These are phyloP conservation scores for Stephania yunnanensis DNA, from an alignment of 164 flowering plant genomes.

Conservation along the genomic window DNA sequence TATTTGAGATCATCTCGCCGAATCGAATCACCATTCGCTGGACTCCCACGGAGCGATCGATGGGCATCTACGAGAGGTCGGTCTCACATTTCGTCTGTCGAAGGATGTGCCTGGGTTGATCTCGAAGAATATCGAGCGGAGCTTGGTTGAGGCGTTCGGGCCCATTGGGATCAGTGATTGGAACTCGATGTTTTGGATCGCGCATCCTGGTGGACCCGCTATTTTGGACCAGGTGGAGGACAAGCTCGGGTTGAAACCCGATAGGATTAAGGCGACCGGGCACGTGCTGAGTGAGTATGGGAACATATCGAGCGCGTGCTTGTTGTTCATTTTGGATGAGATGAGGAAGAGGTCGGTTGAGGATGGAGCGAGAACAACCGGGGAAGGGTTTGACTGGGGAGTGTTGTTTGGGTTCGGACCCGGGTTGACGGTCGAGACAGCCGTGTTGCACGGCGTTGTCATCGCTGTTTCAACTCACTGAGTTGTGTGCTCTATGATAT, in stretches of 20 bases:
- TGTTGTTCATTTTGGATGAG: conserved; percentile 2
- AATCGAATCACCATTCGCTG: background rate
- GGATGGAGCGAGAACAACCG: background rate
- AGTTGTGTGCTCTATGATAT: background rate
- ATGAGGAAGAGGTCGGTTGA: background rate
- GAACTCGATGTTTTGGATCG: conserved; percentile 3
- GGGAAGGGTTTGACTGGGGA: conserved; percentile 5
- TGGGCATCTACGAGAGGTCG: background rate
- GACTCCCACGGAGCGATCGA: background rate
- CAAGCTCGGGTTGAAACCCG: background rate
- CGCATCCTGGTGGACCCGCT: background rate
- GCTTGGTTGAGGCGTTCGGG: conserved; percentile 3
- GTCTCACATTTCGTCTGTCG: background rate
- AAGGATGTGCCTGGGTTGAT: background rate
- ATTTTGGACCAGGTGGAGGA: conserved; percentile 5
- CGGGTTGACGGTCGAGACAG: conserved; percentile 2
- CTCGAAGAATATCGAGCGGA: background rate
- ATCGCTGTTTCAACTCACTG: background rate
- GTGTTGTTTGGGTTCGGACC: conserved; percentile 8
- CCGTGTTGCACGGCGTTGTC: background rate
- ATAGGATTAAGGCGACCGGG: background rate
- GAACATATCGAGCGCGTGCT: conserved; percentile 1
- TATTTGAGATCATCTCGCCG: conserved; percentile 3
- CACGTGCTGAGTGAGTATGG: conserved; percentile 1
- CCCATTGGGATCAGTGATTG: conserved; percentile 4